A percentile compares a stretch with the other conserved stretches of the same genome.
phyloP scores from a whole-genome alignment of 768 basidiomycete genomes.

The Suillus spraguei region DNA sequence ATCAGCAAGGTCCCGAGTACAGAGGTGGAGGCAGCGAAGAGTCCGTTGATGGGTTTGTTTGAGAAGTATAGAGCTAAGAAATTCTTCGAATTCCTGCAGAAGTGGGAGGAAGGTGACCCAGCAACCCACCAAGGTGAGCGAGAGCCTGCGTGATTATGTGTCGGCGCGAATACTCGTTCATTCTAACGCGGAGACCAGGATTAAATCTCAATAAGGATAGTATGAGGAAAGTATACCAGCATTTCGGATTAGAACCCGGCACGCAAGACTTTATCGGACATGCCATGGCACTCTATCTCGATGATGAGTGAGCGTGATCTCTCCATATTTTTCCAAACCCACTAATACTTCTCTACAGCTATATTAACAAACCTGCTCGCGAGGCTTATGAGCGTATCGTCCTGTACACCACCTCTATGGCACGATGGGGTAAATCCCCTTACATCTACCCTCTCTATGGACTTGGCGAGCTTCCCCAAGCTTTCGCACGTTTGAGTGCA shows the following conservation, averaged over 20 bases:
- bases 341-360: constrained; percentile 50
- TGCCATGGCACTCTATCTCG: constrained; percentile 97
- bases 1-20: constrained; percentile 98
- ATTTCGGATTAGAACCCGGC: constrained; percentile 95
- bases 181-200: constrained; percentile 45
- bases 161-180: constrained; percentile 7
- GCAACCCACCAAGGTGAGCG: constrained; percentile 93
- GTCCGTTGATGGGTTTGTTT: constrained; percentile 97
- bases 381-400: constrained; percentile 93
- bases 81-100: constrained; percentile 96
- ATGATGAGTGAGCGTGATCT: constrained; percentile 79
- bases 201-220: constrained; percentile 86
- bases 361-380: constrained; percentile 90
- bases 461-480: constrained; percentile 97
- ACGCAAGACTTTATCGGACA: constrained; percentile 99
- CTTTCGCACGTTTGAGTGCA: constrained; percentile 96
- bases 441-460: constrained; percentile 99
- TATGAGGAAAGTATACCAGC: constrained; percentile 95
- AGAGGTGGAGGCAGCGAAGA: constrained; percentile 94
- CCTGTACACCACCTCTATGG: constrained; percentile 98
- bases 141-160: constrained; percentile 17
- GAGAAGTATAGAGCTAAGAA: constrained; percentile 98
- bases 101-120: constrained; percentile 95
- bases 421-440: constrained; percentile 98
- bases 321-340: constrained; percentile 6